Conservation (phyloP, 2,329 filamentous ascomycete species). For the Trichophyton rubrum region DNA sequence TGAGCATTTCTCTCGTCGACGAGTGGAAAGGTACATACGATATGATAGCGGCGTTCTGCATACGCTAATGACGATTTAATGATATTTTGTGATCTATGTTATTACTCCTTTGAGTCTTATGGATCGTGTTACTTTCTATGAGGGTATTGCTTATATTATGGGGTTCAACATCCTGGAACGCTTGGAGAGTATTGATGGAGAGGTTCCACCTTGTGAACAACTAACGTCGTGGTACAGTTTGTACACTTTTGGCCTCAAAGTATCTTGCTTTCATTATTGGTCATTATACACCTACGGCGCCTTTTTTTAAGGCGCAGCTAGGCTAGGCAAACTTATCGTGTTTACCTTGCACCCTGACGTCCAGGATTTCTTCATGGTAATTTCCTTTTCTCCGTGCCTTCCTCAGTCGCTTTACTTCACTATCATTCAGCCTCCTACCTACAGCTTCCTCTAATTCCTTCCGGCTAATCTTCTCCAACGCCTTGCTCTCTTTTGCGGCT, state of each 20-base stretch:
- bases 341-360: slow-evolving; percentile 82
- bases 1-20: not conserved
- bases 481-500: slow-evolving; percentile 70
- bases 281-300: not conserved
- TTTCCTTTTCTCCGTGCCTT: slow-evolving; percentile 72
- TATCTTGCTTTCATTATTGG: not conserved
- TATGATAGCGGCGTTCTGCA: not conserved
- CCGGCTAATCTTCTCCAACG: slow-evolving; percentile 70
- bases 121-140: too few species aligned
- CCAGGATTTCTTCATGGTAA: slow-evolving; percentile 75
- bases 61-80: not conserved
- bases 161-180: not conserved
- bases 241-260: not conserved
- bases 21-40: not conserved
- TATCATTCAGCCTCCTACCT: slow-evolving; percentile 63
- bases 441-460: slow-evolving; percentile 73
- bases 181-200: not conserved
- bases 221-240: not conserved
- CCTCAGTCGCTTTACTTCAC: slow-evolving; percentile 75
- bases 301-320: not conserved
- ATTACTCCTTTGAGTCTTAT: not conserved
- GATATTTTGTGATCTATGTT: not conserved
- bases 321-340: slow-evolving; percentile 62
- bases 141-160: not conserved
- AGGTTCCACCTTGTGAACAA: not conserved